Evolutionary conservation across 371 early-diverging fungal genomes (phyloP), one percentile per base, ranked within the genome.

Genomic region (Rhizopus delemar): DNA sequence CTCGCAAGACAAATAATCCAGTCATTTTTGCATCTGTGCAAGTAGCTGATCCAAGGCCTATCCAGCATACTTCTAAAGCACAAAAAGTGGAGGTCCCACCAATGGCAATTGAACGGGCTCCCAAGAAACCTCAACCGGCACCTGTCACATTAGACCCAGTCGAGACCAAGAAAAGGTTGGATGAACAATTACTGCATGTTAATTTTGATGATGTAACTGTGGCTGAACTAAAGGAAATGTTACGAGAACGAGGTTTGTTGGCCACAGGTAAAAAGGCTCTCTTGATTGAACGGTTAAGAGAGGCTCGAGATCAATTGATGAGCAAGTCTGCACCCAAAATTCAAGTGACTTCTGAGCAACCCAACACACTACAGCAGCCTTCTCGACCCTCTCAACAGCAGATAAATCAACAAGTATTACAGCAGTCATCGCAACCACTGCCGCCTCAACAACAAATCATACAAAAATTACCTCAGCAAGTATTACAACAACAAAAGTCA

Each of bases 181-280:
- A 84, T 31, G 66, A 72, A 5, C 70, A 78, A 16, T 56, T 84
- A 13, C 65, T 77, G 12, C 70, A 73, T 9, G 70, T 86, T 34
- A 81, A 89, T 56, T 86, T 87, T 68, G 82, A 86, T 29, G 89
- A 89, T 65, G 78, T 89, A 8, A 89, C 89, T 0, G 89, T 89
- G 9, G 70, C 81, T 28, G 86, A 86, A 64, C 71, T 89, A 46
- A 89, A 89, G 62, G 88, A 89, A 16, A 77, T 86, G 77, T 60
- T 89, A 35, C 68, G 83, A 15, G 76, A 82, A 54, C 72, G 89
- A 16, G 82, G 83, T 1, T 73, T 82, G 35, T 78, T 81, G 6
- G 71, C 81, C 11, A 73, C 77, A 8, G 89, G 89, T 12, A 86
- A 86, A 63, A 89, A 89, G 60, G 83, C 83, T 3, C 69, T 81